Evolutionary conservation across 331 rosid species (phyloP), one percentile per base, ranked within the genome.

Genomic region (Cydonia oblonga): DNA sequence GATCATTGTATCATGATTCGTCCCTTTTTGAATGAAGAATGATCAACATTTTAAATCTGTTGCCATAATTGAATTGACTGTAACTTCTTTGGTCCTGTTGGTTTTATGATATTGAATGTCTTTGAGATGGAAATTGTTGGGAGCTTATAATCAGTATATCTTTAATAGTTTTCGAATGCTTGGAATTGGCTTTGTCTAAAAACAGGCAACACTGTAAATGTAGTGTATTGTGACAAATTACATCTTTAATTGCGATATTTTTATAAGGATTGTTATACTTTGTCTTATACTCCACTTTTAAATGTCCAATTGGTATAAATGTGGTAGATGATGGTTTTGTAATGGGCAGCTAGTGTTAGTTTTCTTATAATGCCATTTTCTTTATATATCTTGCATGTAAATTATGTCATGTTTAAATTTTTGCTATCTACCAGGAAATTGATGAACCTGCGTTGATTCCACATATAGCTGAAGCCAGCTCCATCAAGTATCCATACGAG

Each of bases 371-470:
- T 56, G 57, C 3, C 44, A n/a, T 23, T 58, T 57, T 24, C 8
- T 32, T 26, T 56, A 57, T 35, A 3, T 70, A 54, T 70, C 52
- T 54, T 54, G 64, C 32, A 22, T 4, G 15, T 14, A 69, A 51
- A 59, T 2, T 2, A 5, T 54, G 15, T 14, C 76, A 19, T 70
- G 60, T 70, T 56, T 73, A 24, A 38, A 76, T 26, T 40, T 40
- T 25, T 15, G 28, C 15, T 60, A 58, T 24, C 26, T 53, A 53
- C 59, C 89, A 93, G 98, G 96, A 87, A 80, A 84, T 95, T 71
- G 97, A 95, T 63, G 98, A 95, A 79, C 96, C 98, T 64, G 96
- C 98, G 15, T 75, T 95, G 82, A 95, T 95, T 85, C 98, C 98
- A 68, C 98, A 95, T 86, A 95, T 95, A 74, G 96, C 98, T 75